These are phyloP conservation scores for Ceratocystis harringtonii DNA, from an alignment of 2,329 filamentous ascomycete species.

Conservation along the genomic window DNA sequence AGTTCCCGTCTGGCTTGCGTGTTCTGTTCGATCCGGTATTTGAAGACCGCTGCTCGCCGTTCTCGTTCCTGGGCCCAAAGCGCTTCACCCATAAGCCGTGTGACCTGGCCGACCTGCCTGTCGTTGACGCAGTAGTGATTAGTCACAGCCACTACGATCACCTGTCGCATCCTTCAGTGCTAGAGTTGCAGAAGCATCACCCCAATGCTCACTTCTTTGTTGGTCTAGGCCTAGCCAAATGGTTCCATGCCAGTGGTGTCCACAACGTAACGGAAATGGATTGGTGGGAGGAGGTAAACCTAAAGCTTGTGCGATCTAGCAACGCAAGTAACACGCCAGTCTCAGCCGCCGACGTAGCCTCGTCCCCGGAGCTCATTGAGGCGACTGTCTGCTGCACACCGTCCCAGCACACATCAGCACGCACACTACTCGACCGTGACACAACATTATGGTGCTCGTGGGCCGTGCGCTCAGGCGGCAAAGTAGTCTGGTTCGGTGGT, in stretches of 20 bases:
- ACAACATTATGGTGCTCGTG: constrained; percentile 80
- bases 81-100: constrained; percentile 68
- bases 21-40: constrained; percentile 93
- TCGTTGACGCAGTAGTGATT: constrained; percentile 63
- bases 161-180: constrained; percentile 60
- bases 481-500: constrained; percentile 75
- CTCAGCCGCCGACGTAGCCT: constrained; percentile 19
- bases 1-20: constrained; percentile 72
- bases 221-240: constrained; percentile 64
- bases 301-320: constrained; percentile 36
- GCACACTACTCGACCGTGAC: constrained; percentile 53
- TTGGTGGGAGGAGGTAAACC: constrained; percentile 78
- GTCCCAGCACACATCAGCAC: constrained; percentile 65
- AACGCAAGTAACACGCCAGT: constrained; percentile 18
- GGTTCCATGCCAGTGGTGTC: constrained; percentile 61
- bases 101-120: constrained; percentile 59
- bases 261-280: constrained; percentile 74
- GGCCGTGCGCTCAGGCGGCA: constrained; percentile 57
- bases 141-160: constrained; percentile 92
- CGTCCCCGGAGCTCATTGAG: constrained; percentile 38
- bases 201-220: constrained; percentile 79
- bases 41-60: constrained; percentile 69
- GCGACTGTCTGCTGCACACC: constrained; percentile 67
- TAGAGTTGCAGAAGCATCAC: constrained; percentile 53
- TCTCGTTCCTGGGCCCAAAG: constrained; percentile 55